Evolutionary conservation across 169 alveolate genomes (phyloP).

Genomic region (Toxoplasma gondii): DNA sequence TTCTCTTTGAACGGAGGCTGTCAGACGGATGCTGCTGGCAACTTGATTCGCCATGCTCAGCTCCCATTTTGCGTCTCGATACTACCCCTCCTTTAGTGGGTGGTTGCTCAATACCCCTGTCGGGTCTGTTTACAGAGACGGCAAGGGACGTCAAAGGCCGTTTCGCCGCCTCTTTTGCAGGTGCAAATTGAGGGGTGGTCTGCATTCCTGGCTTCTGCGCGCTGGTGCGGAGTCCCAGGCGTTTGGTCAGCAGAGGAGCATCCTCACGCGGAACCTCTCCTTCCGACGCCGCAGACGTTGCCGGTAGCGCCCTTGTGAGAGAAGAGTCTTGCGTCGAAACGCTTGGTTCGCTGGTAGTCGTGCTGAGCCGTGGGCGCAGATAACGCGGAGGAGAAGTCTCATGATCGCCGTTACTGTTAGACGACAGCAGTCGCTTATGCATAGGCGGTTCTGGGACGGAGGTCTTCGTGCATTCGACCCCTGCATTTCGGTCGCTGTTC

Average conservation of each 20-base stretch:
- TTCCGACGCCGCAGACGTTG: too few relatives aligned
- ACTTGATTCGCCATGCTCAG: not conserved
- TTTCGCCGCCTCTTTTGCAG: not conserved
- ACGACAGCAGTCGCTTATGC: not conserved
- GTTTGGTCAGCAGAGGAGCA: not conserved
- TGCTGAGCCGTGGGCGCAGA: not conserved
- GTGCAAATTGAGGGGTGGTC: not conserved
- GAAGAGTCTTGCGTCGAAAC: not conserved
- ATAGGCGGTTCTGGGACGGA: not conserved
- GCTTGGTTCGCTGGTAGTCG: not conserved
- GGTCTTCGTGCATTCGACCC: not conserved
- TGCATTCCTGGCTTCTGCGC: not conserved
- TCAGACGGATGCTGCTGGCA: too few relatives aligned
- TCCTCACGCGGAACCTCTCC: too few relatives aligned
- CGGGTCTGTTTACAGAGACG: not conserved
- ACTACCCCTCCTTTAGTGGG: not conserved
- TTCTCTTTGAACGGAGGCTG: too few relatives aligned
- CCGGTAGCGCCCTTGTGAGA: not conserved
- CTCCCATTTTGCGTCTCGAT: not conserved
- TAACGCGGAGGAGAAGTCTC: not conserved
- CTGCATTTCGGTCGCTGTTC: not conserved
- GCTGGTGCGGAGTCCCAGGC: not conserved
- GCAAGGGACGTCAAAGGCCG: not conserved
- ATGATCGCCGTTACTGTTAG: not conserved
- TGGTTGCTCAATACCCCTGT: not conserved